phyloP scores from a whole-genome alignment of 306 rosid genomes.

The Styphnolobium japonicum region DNA sequence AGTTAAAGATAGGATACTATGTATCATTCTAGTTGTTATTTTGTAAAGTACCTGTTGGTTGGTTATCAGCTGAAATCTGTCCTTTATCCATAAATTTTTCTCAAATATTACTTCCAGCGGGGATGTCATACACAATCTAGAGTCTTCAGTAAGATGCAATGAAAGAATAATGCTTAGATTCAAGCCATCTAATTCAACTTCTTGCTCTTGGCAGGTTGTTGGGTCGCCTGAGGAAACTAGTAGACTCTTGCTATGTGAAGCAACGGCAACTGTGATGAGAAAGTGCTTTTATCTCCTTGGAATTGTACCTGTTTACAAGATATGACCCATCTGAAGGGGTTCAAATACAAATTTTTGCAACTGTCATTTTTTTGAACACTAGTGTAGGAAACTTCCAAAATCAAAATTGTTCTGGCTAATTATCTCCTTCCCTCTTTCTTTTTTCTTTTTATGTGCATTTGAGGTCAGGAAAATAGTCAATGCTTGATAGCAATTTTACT shows the following conservation, averaged over 20 bases:
- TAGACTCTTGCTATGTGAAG: constrained; percentile 92
- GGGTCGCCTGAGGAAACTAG: constrained; percentile 84
- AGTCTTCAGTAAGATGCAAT: neutral
- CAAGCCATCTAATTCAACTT: constrained; percentile 6
- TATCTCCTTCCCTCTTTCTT: neutral
- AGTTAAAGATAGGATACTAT: neutral
- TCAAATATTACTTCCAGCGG: neutral
- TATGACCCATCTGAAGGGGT: constrained; percentile 34
- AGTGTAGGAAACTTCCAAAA: neutral
- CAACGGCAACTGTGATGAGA: constrained; percentile 86
- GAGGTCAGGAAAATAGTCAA: constrained; percentile 7
- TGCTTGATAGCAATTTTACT: constrained; percentile 3
- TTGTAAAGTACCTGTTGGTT: neutral
- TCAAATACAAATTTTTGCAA: constrained; percentile 5
- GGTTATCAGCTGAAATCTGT: constrained; percentile 3
- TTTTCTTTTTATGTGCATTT: neutral
- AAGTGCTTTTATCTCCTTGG: constrained; percentile 89
- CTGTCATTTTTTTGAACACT: neutral
- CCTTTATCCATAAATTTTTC: neutral
- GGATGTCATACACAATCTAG: neutral
- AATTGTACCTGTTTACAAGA: constrained; percentile 83
- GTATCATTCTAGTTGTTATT: neutral
- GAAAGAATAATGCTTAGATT: constrained; percentile 14
- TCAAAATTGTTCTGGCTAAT: neutral
- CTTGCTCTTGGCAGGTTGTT: constrained; percentile 54